Conservation (phyloP, 2,329 filamentous ascomycete genomes). For the Fusarium odoratissimum region DNA sequence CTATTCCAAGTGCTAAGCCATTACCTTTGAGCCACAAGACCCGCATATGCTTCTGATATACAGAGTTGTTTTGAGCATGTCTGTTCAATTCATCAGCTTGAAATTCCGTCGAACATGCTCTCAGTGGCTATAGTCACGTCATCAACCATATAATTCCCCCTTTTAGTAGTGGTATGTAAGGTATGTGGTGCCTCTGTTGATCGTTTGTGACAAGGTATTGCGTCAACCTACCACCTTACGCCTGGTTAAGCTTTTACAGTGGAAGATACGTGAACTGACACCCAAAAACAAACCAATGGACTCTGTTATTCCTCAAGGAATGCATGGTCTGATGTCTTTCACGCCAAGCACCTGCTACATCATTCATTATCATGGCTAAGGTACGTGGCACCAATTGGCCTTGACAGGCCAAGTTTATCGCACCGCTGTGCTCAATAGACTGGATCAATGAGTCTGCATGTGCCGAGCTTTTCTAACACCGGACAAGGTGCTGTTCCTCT, state of each 20-base stretch:
- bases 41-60: neutral
- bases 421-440: neutral
- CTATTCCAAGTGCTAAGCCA: neutral
- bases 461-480: neutral
- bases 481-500: neutral
- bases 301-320: neutral
- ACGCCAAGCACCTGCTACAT: neutral
- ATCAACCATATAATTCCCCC: neutral
- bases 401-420: neutral
- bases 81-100: neutral
- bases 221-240: neutral
- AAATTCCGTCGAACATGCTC: neutral
- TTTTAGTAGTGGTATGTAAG: neutral
- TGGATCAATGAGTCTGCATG: neutral
- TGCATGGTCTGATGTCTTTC: neutral
- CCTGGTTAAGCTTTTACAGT: neutral
- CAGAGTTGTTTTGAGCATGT: neutral
- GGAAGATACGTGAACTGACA: neutral
- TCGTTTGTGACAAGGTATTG: neutral
- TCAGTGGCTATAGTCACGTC: neutral
- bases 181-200: neutral
- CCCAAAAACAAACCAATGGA: neutral
- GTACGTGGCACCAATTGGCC: slow-evolving; percentile 23
- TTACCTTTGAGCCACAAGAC: slow-evolving; percentile 9
- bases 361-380: neutral